Evolutionary conservation across 1,284 basidiomycete genomes (phyloP).

Genomic region (Fomitopsis palustris): DNA sequence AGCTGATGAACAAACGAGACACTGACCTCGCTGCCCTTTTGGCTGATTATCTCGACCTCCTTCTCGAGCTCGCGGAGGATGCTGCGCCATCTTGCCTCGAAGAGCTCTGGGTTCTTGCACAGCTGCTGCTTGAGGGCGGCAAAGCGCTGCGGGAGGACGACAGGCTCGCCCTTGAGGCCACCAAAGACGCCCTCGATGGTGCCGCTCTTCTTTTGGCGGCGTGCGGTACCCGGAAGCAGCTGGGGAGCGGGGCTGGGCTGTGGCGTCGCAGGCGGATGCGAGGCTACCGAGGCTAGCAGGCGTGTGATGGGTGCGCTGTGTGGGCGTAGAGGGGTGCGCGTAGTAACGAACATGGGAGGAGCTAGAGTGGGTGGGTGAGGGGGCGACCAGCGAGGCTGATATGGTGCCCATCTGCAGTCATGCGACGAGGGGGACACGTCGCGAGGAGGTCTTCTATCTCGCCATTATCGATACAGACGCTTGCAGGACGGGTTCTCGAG

Average conservation of each 20-base stretch:
- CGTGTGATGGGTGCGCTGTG: neutral
- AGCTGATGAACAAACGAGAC: no score
- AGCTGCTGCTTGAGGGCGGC: conserved; percentile 55
- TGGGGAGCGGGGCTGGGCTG: neutral
- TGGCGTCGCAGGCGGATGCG: neutral
- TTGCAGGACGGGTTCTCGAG: no score
- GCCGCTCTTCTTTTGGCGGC: conserved; percentile 13
- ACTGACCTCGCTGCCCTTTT: conserved; percentile 21
- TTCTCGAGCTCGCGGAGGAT: conserved; percentile 48
- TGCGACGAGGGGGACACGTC: no score
- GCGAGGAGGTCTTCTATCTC: no score
- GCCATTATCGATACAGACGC: no score
- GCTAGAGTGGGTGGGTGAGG: no score
- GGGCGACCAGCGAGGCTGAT: no score
- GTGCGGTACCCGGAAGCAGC: neutral
- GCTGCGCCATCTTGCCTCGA: conserved; percentile 53
- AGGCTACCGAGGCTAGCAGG: neutral
- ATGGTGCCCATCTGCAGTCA: no score
- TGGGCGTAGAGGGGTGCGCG: no score
- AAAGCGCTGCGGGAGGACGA: conserved; percentile 53
- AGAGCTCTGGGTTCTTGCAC: conserved; percentile 37
- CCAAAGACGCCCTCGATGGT: conserved; percentile 56
- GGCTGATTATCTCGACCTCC: conserved; percentile 42
- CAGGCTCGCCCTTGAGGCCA: conserved; percentile 43
- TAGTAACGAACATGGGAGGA: no score